A percentile compares a stretch with the other conserved stretches of the same genome.
These are phyloP conservation scores for Pseudocercospora musae DNA, from an alignment of 2,329 filamentous ascomycete genomes.

Conservation along the genomic window DNA sequence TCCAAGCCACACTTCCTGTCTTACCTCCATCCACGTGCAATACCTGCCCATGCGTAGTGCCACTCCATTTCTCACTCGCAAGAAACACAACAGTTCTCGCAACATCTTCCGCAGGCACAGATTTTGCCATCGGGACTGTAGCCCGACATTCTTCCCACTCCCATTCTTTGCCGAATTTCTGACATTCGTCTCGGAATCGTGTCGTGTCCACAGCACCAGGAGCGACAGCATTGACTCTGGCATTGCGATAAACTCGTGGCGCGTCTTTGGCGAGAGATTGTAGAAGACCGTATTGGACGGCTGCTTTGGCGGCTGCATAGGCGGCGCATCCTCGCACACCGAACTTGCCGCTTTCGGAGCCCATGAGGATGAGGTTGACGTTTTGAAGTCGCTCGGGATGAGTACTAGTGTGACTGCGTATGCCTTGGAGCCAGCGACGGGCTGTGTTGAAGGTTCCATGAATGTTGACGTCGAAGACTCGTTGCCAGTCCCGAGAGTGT, in stretches of 20 bases:
- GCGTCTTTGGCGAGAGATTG: conserved; percentile 43
- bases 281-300: conserved; percentile 46
- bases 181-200: conserved; percentile 43
- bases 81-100: conserved; percentile 46
- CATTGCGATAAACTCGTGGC: conserved; percentile 36
- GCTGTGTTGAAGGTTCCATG: conserved; percentile 45
- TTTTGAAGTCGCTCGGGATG: conserved; percentile 29
- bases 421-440: conserved; percentile 41
- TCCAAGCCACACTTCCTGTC: conserved; percentile 32
- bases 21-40: conserved; percentile 49
- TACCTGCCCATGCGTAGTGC: conserved; percentile 45
- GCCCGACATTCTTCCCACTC: conserved; percentile 44
- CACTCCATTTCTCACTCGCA: conserved; percentile 47
- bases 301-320: conserved; percentile 46
- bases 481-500: conserved; percentile 34
- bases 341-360: conserved; percentile 46
- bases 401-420: conserved; percentile 29
- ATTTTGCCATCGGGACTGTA: conserved; percentile 40
- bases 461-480: conserved; percentile 45
- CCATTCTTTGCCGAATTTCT: conserved; percentile 38
- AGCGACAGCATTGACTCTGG: conserved; percentile 47
- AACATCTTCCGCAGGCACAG: conserved; percentile 41
- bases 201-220: conserved; percentile 47
- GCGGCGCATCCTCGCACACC: conserved; percentile 45
- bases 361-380: conserved; percentile 45